Conservation (phyloP, 306 rosid species). For the Mimosa bimucronata region DNA sequence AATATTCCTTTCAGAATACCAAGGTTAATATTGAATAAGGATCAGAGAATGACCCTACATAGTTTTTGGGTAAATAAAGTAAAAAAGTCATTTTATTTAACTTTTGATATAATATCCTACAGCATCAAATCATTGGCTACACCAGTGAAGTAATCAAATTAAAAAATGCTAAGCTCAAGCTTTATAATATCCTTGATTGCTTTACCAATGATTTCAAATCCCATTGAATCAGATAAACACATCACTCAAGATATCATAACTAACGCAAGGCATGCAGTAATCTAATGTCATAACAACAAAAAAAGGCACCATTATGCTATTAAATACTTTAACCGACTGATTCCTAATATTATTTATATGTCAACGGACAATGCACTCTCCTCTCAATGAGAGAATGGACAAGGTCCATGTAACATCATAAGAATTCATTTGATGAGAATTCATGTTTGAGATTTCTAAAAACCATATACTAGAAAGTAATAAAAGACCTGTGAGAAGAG, state of each 20-base stretch:
- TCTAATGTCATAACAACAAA: constrained; percentile 23
- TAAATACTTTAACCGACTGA: constrained; percentile 7
- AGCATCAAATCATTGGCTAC: neutral
- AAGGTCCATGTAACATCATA: neutral
- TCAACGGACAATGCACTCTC: neutral
- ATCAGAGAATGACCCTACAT: neutral
- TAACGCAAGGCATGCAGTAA: constrained; percentile 14
- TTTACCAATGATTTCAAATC: neutral
- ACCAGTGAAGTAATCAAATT: neutral
- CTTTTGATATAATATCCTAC: neutral
- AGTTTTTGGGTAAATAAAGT: neutral
- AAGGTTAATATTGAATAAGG: neutral
- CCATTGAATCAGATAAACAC: neutral
- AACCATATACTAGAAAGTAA: constrained; percentile 16
- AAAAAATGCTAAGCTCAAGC: constrained; percentile 5
- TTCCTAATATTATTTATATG: constrained; percentile 1
- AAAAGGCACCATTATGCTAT: constrained; percentile 4
- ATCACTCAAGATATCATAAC: constrained; percentile 25
- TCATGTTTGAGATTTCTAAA: constrained; percentile 15
- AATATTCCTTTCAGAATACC: too few relatives aligned
- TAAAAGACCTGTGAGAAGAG: constrained; percentile 94
- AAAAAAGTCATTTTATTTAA: neutral
- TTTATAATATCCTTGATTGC: constrained; percentile 7
- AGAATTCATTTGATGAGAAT: constrained; percentile 13
- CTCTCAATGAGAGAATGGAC: neutral